Evolutionary conservation across 1,139 yeast genomes (phyloP), one percentile per base, ranked within the genome.

Genomic region (Geotrichum histeridarum): DNA sequence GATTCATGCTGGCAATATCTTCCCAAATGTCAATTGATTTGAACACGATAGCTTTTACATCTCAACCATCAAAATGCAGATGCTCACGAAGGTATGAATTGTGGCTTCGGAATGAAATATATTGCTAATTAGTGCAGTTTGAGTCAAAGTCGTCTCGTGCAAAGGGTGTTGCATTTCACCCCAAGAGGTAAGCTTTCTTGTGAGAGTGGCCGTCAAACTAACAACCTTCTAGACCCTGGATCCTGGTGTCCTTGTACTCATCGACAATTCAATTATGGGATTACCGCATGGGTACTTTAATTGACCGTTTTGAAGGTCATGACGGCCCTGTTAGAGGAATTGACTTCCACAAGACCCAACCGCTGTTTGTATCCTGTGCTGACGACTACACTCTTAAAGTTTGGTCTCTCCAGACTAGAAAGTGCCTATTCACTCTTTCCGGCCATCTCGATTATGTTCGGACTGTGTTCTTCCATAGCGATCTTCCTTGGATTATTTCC

Each of bases 81-180:
- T 90, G 96, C 81, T 90, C 70, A 90, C 96, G 55, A 90, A 83
- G 76, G 82, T 78, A 73, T 51, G 81, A 35, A 37, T 8, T 11
- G n/a, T 14, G 35, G 32, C 4, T 14, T 44, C 14, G 41, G 22
- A 33, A 32, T n/a, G 32, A 45, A 31, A 32, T 32, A 18, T 11
- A n/a, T 37, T 42, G 46, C 50, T 46, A 44, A 51, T 42, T 41
- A 31, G 30, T 22, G 15, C 27, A 87, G 84, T 94, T 94, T 74
- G 99, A 94, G 77, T 90, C 98, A 67, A 94, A 94, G 80, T 91
- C 98, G 63, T 89, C 98, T 54, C 80, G 99, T 79, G 98, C 98
- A 53, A 94, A 94, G 74, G 97, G 97, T 61, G 90, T 94, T 67
- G 98, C 99, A 56, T 93, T 94, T 73, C 99, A 94, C 71, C 98